These are phyloP conservation scores for Oemleria cerasiformis DNA, from an alignment of 306 rosid genomes.

Conservation along the genomic window DNA sequence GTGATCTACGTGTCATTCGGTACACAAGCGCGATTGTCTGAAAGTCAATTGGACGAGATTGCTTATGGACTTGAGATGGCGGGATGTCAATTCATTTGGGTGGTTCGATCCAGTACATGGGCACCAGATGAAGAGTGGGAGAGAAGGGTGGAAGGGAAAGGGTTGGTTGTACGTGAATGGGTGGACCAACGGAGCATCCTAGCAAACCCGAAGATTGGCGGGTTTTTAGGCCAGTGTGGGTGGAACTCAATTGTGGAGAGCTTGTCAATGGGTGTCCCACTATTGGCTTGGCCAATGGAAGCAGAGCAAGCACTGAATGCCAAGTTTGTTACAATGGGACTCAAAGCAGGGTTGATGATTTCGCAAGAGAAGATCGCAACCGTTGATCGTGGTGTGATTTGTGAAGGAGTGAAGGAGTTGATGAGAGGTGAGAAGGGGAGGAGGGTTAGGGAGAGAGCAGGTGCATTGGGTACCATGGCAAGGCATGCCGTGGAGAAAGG, in stretches of 20 bases:
- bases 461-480: slow-evolving; percentile 13
- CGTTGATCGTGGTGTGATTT: not conserved
- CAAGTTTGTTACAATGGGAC: slow-evolving; percentile 1
- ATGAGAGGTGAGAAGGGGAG: slow-evolving; percentile 23
- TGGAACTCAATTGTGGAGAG: slow-evolving; percentile 36
- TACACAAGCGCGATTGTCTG: slow-evolving; percentile 13
- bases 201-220: slow-evolving; percentile 11
- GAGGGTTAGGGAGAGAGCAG: slow-evolving; percentile 19
- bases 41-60: slow-evolving; percentile 25
- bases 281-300: slow-evolving; percentile 34
- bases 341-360: slow-evolving; percentile 9
- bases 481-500: slow-evolving; percentile 17
- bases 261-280: slow-evolving; percentile 23
- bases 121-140: slow-evolving; percentile 9
- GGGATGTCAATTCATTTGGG: slow-evolving; percentile 13
- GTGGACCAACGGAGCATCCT: slow-evolving; percentile 26
- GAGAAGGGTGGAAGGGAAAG: slow-evolving; percentile 10
- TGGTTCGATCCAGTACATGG: slow-evolving; percentile 26
- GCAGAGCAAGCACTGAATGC: slow-evolving; percentile 37
- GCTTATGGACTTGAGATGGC: slow-evolving; percentile 32
- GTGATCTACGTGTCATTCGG: slow-evolving; percentile 31
- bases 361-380: not conserved
- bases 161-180: slow-evolving; percentile 24
- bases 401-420: slow-evolving; percentile 30
- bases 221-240: slow-evolving; percentile 35